Percentiles rank a stretch among this genome's conserved stretches.
Evolutionary conservation across 148 eudicot species (phyloP).

Genomic region (Heliosperma pusillum): DNA sequence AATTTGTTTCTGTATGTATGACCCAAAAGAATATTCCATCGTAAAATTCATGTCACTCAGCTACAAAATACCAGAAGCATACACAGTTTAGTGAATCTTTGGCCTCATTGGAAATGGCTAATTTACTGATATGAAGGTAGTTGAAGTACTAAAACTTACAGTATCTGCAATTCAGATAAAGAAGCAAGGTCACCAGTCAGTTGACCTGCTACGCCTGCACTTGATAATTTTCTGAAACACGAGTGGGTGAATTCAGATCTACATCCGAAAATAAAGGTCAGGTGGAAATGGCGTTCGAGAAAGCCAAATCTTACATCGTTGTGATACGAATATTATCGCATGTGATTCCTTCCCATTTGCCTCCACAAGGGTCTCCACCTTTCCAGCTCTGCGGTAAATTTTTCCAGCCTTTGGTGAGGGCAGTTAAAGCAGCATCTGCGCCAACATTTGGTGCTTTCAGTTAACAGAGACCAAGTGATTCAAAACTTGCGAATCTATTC

Average conservation of each 20-base stretch:
- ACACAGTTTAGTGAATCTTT: no score
- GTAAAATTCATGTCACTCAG: no score
- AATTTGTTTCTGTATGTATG: no score
- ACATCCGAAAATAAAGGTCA: background rate
- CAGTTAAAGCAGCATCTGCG: constrained; percentile 55
- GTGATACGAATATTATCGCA: constrained; percentile 57
- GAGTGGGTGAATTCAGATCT: background rate
- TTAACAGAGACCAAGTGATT: background rate
- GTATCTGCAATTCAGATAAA: constrained; percentile 48
- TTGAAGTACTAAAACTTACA: constrained; percentile 36
- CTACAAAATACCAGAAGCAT: no score
- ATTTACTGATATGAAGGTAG: background rate
- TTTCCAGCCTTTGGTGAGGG: constrained; percentile 49
- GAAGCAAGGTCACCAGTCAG: constrained; percentile 45
- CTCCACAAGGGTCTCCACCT: constrained; percentile 65
- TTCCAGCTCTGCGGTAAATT: constrained; percentile 69
- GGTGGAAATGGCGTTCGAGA: background rate
- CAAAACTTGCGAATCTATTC: background rate
- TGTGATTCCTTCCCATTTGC: constrained; percentile 64
- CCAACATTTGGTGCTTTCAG: constrained; percentile 16
- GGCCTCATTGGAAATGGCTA: background rate
- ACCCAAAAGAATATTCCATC: no score
- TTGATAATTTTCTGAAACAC: constrained; percentile 53
- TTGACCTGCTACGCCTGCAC: constrained; percentile 51
- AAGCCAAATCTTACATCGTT: constrained; percentile 43